These are phyloP conservation scores for Prunus persica DNA, from an alignment of 306 rosid genomes.

Conservation along the genomic window DNA sequence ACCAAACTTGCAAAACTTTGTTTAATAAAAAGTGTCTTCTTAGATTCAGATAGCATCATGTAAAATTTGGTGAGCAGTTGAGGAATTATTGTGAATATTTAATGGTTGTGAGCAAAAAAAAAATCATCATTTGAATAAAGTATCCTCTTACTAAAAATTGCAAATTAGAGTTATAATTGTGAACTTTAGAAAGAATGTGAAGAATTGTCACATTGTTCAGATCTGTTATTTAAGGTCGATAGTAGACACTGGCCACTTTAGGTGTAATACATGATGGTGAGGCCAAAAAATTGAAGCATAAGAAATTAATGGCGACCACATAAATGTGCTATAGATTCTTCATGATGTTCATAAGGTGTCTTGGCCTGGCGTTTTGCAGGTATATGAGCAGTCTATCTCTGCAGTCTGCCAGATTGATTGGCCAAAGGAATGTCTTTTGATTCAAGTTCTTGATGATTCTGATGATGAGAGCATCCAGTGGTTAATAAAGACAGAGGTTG, in stretches of 20 bases:
- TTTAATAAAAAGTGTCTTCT: constrained; percentile 5
- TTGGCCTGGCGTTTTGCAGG: constrained; percentile 49
- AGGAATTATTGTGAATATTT: background rate
- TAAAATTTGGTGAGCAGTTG: background rate
- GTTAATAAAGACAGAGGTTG: constrained; percentile 75
- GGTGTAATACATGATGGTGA: constrained; percentile 2
- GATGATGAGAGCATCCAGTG: constrained; percentile 76
- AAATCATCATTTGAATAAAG: background rate
- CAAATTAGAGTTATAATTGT: background rate
- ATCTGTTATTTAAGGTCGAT: background rate
- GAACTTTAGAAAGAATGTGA: background rate
- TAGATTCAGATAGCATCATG: background rate
- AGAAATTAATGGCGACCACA: constrained; percentile 2
- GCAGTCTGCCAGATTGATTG: constrained; percentile 89
- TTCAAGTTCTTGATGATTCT: constrained; percentile 96
- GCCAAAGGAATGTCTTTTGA: constrained; percentile 80
- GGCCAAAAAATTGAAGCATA: background rate
- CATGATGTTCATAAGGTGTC: constrained; percentile 10
- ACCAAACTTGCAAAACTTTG: constrained; percentile 13
- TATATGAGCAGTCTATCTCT: constrained; percentile 89
- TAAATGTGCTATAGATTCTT: constrained; percentile 4
- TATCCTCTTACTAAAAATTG: background rate
- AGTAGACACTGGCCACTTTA: background rate
- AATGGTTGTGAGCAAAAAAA: background rate
- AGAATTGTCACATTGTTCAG: constrained; percentile 3